Base-by-base conservation (phyloP, 1,284 basidiomycete species). In the Marasmius oreades region DNA sequence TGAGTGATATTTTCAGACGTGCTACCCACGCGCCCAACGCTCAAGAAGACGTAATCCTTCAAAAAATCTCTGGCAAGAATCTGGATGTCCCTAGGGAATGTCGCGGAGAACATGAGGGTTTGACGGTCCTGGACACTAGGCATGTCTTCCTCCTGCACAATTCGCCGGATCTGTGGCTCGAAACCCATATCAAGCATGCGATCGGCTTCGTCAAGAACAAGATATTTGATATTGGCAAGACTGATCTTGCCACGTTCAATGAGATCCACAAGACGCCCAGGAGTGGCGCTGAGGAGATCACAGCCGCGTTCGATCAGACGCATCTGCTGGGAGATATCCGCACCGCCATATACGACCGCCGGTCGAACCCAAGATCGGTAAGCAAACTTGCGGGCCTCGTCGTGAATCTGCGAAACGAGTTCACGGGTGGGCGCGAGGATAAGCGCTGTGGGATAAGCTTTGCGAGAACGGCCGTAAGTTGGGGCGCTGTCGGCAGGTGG, bases 101-200 rank as follows among this genome's bases (percentile, higher is more conserved):
- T 99, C 48, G 97, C 97, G 61, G 92, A 95, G 80, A 99, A 99
- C 96, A 99, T 99, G 77, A 99, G 91, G 7, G 97, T 99, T 73
- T 99, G 97, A 61, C 97, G 92, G 28, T 95, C 88, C 55, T 85
- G 78, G 23, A 92, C 88, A 55, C 87, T 92, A 26, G 97, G 95
- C 96, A 99, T 99, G 73, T 99, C 97, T 69, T 96, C 95, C 62
- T 92, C 92, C 73, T 98, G 93, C 31, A 99, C 97, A 70, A 99
- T 99, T 52, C 95, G 85, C 62, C 96, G 87, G 69, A 99, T 99
- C 77, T 99, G 96, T 59, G 97, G 97, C 77, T 99, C 96, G 82
- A 99, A 99, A 91, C 96, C 96, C 96, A 99, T 99, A 80, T 99
- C 96, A 67, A 99, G 85, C 96, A 99, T 99, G 69, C 96, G 92